These are phyloP conservation scores for Sherardia arvensis DNA, from an alignment of 257 asterid genomes.

Conservation along the genomic window DNA sequence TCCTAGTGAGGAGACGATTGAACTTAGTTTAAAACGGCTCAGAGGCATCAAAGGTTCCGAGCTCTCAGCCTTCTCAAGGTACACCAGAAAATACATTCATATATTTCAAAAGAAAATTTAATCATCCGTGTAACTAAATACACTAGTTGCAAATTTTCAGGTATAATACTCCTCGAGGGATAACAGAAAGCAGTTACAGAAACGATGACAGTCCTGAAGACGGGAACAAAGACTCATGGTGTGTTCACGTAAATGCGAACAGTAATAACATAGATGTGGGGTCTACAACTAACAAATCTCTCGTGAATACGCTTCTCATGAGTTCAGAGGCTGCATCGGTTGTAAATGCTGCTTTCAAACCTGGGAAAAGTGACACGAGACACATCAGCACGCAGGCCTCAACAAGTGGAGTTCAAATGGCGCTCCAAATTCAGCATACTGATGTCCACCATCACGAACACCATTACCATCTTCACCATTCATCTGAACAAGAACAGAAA, in stretches of 20 bases:
- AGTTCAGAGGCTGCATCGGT: slow-evolving; percentile 45
- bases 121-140: neutral
- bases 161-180: slow-evolving; percentile 53
- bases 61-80: slow-evolving; percentile 92
- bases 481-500: slow-evolving; percentile 25
- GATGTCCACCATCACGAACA: slow-evolving; percentile 21
- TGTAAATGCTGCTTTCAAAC: slow-evolving; percentile 39
- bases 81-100: slow-evolving; percentile 3
- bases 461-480: slow-evolving; percentile 20
- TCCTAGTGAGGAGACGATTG: slow-evolving; percentile 29
- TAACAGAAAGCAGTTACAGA: slow-evolving; percentile 33
- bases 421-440: slow-evolving; percentile 28
- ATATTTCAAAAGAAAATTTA: neutral
- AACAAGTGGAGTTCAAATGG: slow-evolving; percentile 24
- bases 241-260: slow-evolving; percentile 35
- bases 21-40: slow-evolving; percentile 55
- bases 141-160: slow-evolving; percentile 31
- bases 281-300: slow-evolving; percentile 46
- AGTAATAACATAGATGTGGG: slow-evolving; percentile 52
- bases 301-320: slow-evolving; percentile 11
- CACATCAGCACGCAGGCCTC: slow-evolving; percentile 30
- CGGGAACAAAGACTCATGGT: slow-evolving; percentile 34
- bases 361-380: slow-evolving; percentile 33
- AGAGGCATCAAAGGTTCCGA: slow-evolving; percentile 52
- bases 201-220: slow-evolving; percentile 37